Percentiles rank a stretch among this genome's conserved stretches.
These are phyloP conservation scores for Fusarium neocosmosporiellum DNA, from an alignment of 2,329 filamentous ascomycete species.

Conservation along the genomic window DNA sequence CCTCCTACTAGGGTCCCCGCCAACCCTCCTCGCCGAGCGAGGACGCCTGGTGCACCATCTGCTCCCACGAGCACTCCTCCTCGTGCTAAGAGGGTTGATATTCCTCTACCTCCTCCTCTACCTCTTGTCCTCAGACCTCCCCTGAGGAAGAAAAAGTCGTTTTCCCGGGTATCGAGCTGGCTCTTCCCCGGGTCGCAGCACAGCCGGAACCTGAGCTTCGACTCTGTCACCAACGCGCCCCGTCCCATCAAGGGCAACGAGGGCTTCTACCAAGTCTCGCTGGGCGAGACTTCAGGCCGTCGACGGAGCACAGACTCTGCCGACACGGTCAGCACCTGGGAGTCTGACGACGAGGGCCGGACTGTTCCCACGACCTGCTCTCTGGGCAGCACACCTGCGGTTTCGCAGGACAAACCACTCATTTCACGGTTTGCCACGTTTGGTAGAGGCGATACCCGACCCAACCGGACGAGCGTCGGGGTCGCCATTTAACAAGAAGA, in stretches of 20 bases:
- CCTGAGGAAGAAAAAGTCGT: slow-evolving; percentile 74
- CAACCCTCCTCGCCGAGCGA: slow-evolving; percentile 41
- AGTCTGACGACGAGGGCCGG: slow-evolving; percentile 57
- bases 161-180: slow-evolving; percentile 71
- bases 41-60: slow-evolving; percentile 45
- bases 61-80: slow-evolving; percentile 44
- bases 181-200: slow-evolving; percentile 59
- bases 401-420: slow-evolving; percentile 53
- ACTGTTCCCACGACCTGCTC: slow-evolving; percentile 63
- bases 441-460: slow-evolving; percentile 38
- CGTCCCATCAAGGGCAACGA: slow-evolving; percentile 62
- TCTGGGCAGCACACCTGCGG: slow-evolving; percentile 57
- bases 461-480: slow-evolving; percentile 40
- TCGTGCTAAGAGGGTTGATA: slow-evolving; percentile 46
- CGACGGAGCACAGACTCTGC: slow-evolving; percentile 58
- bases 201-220: slow-evolving; percentile 55
- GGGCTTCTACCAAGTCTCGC: slow-evolving; percentile 68
- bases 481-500: slow-evolving; percentile 43
- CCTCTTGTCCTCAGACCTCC: slow-evolving; percentile 70
- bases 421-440: slow-evolving; percentile 50
- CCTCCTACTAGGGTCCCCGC: slow-evolving; percentile 48
- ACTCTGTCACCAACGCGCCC: slow-evolving; percentile 67
- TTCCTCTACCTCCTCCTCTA: slow-evolving; percentile 64
- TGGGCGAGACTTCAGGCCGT: slow-evolving; percentile 44
- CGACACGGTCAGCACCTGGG: slow-evolving; percentile 63